These are phyloP conservation scores for Besnoitia besnoiti DNA, from an alignment of 169 alveolate genomes.

Conservation along the genomic window DNA sequence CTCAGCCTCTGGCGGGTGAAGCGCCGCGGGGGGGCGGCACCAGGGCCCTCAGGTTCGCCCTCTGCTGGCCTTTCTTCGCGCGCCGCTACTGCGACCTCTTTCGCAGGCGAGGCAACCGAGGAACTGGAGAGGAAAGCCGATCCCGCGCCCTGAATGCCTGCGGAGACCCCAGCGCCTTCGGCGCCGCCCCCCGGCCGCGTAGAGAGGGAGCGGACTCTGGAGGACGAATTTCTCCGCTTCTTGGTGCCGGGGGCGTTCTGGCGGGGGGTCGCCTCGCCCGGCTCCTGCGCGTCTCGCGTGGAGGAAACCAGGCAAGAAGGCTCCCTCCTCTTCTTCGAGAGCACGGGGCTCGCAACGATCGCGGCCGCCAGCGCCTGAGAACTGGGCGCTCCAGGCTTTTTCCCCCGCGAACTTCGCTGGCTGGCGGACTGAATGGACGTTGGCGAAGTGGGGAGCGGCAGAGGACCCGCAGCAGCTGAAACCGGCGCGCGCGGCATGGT, in stretches of 20 bases:
- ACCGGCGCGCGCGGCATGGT: constrained; percentile 11
- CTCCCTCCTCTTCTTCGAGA: background rate
- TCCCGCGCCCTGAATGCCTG: background rate
- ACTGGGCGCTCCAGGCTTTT: background rate
- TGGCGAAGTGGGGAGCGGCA: background rate
- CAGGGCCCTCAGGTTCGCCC: background rate
- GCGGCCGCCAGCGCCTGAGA: background rate
- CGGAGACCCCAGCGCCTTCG: background rate
- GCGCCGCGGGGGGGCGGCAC: background rate
- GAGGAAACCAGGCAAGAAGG: background rate
- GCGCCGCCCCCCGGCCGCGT: background rate
- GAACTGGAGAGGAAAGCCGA: background rate
- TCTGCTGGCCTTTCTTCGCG: background rate
- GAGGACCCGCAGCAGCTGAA: background rate
- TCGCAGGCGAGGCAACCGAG: background rate
- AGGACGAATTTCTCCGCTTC: background rate
- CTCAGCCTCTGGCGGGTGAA: background rate
- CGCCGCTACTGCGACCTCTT: background rate
- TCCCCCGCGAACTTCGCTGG: background rate
- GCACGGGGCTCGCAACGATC: background rate
- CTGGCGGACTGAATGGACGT: background rate
- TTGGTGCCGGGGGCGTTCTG: background rate
- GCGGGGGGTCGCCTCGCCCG: background rate
- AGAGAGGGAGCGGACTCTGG: background rate
- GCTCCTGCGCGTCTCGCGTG: background rate